phyloP scores from a whole-genome alignment of 352 stramenopile genomes.

The Globisporangium irregulare region DNA sequence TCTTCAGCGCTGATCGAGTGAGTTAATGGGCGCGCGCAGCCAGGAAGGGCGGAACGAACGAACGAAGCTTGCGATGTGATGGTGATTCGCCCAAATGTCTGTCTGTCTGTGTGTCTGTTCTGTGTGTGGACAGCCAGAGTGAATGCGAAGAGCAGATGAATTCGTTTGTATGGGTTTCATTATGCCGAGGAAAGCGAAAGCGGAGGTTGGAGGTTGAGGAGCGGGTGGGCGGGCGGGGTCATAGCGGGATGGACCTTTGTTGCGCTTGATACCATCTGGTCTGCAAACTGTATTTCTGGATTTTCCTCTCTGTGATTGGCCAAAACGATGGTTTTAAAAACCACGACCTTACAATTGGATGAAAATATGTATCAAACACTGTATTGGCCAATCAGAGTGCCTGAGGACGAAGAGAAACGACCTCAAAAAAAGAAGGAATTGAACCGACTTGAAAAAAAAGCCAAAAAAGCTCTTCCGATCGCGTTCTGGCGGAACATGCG shows the following conservation, averaged over 20 bases:
- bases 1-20: slow-evolving; percentile 5
- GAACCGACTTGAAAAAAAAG: slow-evolving; percentile 10
- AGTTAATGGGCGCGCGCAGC: not conserved
- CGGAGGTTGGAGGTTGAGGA: not conserved
- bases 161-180: slow-evolving; percentile 5
- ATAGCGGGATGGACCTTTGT: not conserved
- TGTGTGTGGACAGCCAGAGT: not conserved
- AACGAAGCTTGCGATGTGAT: not conserved
- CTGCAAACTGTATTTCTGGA: slow-evolving; percentile 7
- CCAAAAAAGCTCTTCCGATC: not conserved
- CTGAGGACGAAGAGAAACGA: not conserved
- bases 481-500: not conserved
- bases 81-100: not conserved
- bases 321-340: not conserved
- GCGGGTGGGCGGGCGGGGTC: not conserved
- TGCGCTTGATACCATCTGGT: not conserved
- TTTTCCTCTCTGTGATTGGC: not conserved
- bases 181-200: slow-evolving; percentile 2
- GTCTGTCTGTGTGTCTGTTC: not conserved
- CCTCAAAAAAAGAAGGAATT: slow-evolving; percentile 7
- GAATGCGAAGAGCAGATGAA: not conserved
- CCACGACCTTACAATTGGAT: not conserved
- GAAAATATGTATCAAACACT: not conserved
- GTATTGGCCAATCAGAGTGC: not conserved
- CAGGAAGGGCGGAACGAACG: slow-evolving; percentile 7